A percentile compares a stretch with the other conserved stretches of the same genome.
phyloP scores from a whole-genome alignment of 106 monocot species.

The Posidonia australis region DNA sequence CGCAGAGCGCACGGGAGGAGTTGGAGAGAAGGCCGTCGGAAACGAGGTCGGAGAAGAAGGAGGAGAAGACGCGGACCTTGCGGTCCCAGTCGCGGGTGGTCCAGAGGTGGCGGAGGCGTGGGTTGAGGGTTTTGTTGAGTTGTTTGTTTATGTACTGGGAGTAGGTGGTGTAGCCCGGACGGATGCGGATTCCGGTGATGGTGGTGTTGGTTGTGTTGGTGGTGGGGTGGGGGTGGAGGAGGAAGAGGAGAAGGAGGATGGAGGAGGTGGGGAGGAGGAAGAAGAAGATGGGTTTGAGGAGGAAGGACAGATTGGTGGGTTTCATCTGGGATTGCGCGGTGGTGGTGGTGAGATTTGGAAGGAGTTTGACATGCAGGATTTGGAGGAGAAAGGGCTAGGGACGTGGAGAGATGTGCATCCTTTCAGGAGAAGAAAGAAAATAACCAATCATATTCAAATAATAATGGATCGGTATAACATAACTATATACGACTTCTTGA shows the following conservation, averaged over 20 bases:
- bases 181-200: constrained; percentile 36
- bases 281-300: constrained; percentile 13
- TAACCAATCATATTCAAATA: too few relatives aligned
- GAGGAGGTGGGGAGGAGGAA: constrained; percentile 5
- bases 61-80: constrained; percentile 67
- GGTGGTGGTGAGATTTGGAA: too few relatives aligned
- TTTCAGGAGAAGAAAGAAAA: too few relatives aligned
- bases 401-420: too few relatives aligned
- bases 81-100: constrained; percentile 88
- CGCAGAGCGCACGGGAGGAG: constrained; percentile 62
- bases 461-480: too few relatives aligned
- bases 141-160: constrained; percentile 64
- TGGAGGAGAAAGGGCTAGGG: too few relatives aligned
- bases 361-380: too few relatives aligned
- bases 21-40: constrained; percentile 42
- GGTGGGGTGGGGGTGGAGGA: not conserved
- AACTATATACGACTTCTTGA: too few relatives aligned
- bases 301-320: constrained; percentile 4
- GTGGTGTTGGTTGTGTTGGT: constrained; percentile 6
- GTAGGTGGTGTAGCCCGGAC: constrained; percentile 49
- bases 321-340: not conserved
- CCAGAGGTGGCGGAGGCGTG: constrained; percentile 71
- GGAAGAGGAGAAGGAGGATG: constrained; percentile 2
- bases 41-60: constrained; percentile 44
- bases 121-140: constrained; percentile 85